Percentiles rank a stretch among this genome's conserved stretches.
Conservation (phyloP, 345 rosid genomes). For the Citrus cavaleriei region DNA sequence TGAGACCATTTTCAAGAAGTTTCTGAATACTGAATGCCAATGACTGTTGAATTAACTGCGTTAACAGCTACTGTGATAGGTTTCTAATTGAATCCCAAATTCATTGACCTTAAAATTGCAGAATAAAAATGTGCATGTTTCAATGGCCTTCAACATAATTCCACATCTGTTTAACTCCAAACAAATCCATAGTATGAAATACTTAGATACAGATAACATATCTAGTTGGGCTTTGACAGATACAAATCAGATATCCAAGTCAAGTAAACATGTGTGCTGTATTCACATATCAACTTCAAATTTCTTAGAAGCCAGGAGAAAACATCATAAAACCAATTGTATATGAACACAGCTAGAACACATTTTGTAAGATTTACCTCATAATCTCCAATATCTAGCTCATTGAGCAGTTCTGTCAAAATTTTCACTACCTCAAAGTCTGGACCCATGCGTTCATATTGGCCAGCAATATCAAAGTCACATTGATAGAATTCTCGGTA, state of each 20-base stretch:
- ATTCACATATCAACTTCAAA: neutral
- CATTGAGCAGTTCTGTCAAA: constrained; percentile 77
- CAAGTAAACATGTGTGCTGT: neutral
- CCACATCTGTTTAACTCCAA: neutral
- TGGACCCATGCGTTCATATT: constrained; percentile 85
- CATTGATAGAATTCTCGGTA: constrained; percentile 97
- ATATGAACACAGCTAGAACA: neutral
- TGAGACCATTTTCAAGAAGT: constrained; percentile 1
- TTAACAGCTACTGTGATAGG: neutral
- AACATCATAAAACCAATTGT: neutral
- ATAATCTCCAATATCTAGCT: constrained; percentile 78
- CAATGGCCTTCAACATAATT: neutral
- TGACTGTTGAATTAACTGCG: neutral
- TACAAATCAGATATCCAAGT: neutral
- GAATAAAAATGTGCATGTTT: neutral
- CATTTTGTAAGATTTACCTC: constrained; percentile 40
- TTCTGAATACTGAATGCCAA: neutral
- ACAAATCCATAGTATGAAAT: neutral
- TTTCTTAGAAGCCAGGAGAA: neutral
- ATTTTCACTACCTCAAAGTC: constrained; percentile 80
- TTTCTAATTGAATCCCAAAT: neutral
- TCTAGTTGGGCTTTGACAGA: neutral
- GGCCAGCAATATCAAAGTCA: constrained; percentile 94
- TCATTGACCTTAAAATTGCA: neutral
- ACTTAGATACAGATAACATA: neutral